Base-by-base conservation (phyloP, 2,329 filamentous ascomycete species). In the Ophiocordyceps camponoti-rufipedis region DNA sequence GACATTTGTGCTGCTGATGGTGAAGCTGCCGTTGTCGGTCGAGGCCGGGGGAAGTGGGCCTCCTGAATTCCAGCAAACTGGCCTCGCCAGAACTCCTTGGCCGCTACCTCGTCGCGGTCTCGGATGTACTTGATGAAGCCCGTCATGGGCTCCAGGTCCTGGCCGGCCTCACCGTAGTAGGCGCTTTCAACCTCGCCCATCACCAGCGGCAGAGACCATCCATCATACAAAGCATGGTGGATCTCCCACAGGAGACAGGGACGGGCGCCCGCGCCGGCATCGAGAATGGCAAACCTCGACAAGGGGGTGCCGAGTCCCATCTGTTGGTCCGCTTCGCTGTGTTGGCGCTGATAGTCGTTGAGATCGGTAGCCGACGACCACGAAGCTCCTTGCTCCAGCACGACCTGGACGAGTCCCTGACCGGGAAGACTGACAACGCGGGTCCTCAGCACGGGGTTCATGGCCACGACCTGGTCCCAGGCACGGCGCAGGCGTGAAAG, bases 221-320 rank as follows among this genome's bases (percentile, higher is more conserved):
- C 70, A 44, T 74, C 70, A 47, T 72, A 74, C 0, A 71, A 53
- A 10, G 63, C 64, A 49, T 73, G 70, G 47, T 72, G 69, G 50
- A 70, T 61, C 2, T 66, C 68, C 51, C 67, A 57, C 16, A 70
- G 58, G 19, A 51, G 48, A 23, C 13, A 43, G 7, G 14, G 47
- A 3, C 45, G 32, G 2, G 44, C 41, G 14, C 12, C 12, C 11
- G n/a, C 16, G 12, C 33, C 45, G 5, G 2, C 4, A 5, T 10
- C 43, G 18, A 54, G 19, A 3, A 54, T 12, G 9, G 52, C 50
- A 12, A 51, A 56, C 5, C 50, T 49, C 7, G 48, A 44, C n/a
- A 56, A 45, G 0, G 51, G 49, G 1, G 45, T 43, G 8, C 55
- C 54, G 5, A 54, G 48, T 2, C 46, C 46, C 50, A 56, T 55